Conservation (phyloP, 345 rosid species). For the Excoecaria cochinchinensis region DNA sequence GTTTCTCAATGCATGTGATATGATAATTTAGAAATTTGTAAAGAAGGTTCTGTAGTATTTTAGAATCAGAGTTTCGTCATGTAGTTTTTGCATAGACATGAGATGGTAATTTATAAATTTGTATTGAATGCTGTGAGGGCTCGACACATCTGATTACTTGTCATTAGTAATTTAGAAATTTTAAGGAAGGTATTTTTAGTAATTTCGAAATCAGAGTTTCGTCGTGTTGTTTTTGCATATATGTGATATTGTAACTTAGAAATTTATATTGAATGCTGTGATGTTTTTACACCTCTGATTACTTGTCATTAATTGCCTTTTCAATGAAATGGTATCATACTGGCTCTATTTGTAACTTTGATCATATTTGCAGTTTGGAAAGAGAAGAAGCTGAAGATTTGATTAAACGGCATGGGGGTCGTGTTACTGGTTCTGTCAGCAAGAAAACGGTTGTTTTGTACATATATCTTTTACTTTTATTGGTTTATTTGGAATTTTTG, state of each 20-base stretch:
- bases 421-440: constrained; percentile 94
- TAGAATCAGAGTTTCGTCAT: no score
- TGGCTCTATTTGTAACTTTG: constrained; percentile 8
- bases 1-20: not conserved
- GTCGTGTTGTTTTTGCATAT: not conserved
- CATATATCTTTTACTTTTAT: constrained; percentile 20
- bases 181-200: not conserved
- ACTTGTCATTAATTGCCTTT: not conserved
- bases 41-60: no score
- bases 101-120: not conserved
- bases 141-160: not conserved
- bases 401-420: constrained; percentile 91
- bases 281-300: constrained; percentile 6
- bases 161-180: no score
- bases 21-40: no score
- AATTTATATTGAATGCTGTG: not conserved
- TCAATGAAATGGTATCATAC: not conserved
- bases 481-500: constrained; percentile 8
- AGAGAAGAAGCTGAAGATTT: constrained; percentile 98
- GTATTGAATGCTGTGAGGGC: not conserved
- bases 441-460: constrained; percentile 73
- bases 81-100: not conserved
- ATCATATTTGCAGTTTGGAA: constrained; percentile 63
- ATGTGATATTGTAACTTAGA: constrained; percentile 4
- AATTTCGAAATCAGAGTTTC: not conserved